Conservation (phyloP, 1,139 yeast genomes). For the Nakaseomyces glabratus region DNA sequence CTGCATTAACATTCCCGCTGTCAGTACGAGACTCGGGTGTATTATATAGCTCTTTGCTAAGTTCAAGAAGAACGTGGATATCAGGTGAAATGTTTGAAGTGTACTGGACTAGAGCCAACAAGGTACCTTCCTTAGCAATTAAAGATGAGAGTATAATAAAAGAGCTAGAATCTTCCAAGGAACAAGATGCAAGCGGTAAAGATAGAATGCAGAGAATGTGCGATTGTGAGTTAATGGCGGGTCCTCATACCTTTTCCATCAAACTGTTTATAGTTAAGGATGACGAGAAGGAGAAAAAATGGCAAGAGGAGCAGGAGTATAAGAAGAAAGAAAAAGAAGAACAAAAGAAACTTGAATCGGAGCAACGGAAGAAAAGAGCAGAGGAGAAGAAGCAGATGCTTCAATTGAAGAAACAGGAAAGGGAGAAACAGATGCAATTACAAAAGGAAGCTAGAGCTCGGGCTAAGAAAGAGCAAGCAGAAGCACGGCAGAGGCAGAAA, state of each 20-base stretch:
- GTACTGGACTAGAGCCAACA: slow-evolving; percentile 56
- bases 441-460: slow-evolving; percentile 18
- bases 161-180: slow-evolving; percentile 29
- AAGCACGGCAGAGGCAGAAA: slow-evolving; percentile 16
- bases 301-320: slow-evolving; percentile 32
- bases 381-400: slow-evolving; percentile 26
- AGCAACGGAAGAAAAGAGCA: slow-evolving; percentile 28
- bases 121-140: slow-evolving; percentile 9
- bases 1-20: slow-evolving; percentile 52
- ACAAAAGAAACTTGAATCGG: slow-evolving; percentile 33
- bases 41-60: slow-evolving; percentile 59
- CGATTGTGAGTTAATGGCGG: slow-evolving; percentile 62
- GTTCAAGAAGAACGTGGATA: slow-evolving; percentile 68
- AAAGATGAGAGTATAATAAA: slow-evolving; percentile 2
- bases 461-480: slow-evolving; percentile 19
- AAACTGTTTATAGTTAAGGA: slow-evolving; percentile 76
- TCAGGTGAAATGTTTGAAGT: slow-evolving; percentile 66
- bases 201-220: slow-evolving; percentile 86
- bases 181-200: slow-evolving; percentile 39
- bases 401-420: slow-evolving; percentile 27
- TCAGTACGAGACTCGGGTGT: slow-evolving; percentile 68
- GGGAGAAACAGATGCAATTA: slow-evolving; percentile 17
- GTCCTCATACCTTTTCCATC: slow-evolving; percentile 76
- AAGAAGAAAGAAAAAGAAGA: slow-evolving; percentile 34
- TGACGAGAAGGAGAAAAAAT: slow-evolving; percentile 39